Evolutionary conservation across 805 yeast genomes (phyloP).

Genomic region (Candida morakotiae): DNA sequence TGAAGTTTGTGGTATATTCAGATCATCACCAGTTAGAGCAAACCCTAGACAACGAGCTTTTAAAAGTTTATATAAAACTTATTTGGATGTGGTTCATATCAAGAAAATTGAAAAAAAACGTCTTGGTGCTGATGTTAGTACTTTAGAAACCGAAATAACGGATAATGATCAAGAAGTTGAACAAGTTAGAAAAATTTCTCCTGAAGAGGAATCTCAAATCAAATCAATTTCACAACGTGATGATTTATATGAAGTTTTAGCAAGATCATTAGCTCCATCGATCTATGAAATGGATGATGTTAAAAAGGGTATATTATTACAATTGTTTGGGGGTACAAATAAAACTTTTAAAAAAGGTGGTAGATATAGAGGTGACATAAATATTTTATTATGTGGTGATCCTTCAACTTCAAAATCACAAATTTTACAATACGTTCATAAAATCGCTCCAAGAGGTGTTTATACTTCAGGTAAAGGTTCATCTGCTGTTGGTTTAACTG

Average conservation of each 20-base stretch:
- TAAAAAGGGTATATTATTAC: conserved; percentile 89
- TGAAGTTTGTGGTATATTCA: conserved; percentile 91
- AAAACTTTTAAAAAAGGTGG: conserved; percentile 89
- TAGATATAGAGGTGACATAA: conserved; percentile 92
- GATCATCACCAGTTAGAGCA: conserved; percentile 87
- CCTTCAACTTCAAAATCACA: conserved; percentile 98
- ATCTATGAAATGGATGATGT: conserved; percentile 96
- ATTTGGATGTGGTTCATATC: conserved; percentile 89
- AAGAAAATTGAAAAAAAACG: conserved; percentile 81
- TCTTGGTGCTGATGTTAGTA: conserved; percentile 74
- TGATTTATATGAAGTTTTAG: conserved; percentile 80
- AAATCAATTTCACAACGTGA: conserved; percentile 57
- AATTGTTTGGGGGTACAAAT: conserved; percentile 93
- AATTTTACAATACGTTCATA: conserved; percentile 88
- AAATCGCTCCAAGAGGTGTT: conserved; percentile 96
- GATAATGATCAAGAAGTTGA: conserved; percentile 72
- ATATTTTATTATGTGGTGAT: conserved; percentile 90
- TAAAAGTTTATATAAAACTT: conserved; percentile 84
- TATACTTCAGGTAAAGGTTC: conserved; percentile 99
- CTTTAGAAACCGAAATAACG: conserved; percentile 48
- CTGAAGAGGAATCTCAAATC: conserved; percentile 66
- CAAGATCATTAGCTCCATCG: conserved; percentile 95
- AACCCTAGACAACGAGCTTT: conserved; percentile 81
- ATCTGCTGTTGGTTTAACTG: conserved; percentile 98
- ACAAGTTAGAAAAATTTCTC: conserved; percentile 65